These are phyloP conservation scores for Trichocomaceae sp. DNA, from an alignment of 2,329 filamentous ascomycete species.

Conservation along the genomic window DNA sequence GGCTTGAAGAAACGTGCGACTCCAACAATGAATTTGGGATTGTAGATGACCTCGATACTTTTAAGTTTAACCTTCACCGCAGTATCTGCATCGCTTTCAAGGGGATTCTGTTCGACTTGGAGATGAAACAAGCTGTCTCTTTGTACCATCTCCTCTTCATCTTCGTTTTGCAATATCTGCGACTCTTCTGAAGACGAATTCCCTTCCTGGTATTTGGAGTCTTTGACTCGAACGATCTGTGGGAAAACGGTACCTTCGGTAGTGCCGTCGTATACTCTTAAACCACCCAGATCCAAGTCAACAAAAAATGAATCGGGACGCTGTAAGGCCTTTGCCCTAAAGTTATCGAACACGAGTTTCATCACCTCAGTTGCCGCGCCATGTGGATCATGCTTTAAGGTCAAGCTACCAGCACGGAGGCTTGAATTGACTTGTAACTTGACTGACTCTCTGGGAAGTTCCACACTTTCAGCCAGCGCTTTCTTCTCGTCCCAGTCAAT, in stretches of 20 bases:
- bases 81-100: slow-evolving; percentile 87
- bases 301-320: slow-evolving; percentile 84
- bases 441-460: slow-evolving; percentile 81
- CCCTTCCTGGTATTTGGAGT: slow-evolving; percentile 55
- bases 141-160: slow-evolving; percentile 39
- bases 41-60: slow-evolving; percentile 95
- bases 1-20: slow-evolving; percentile 94
- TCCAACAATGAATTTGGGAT: slow-evolving; percentile 84
- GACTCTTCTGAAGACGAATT: slow-evolving; percentile 32
- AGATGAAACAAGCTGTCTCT: slow-evolving; percentile 85
- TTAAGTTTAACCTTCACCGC: slow-evolving; percentile 86
- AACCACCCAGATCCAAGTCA: slow-evolving; percentile 81
- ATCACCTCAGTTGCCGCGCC: slow-evolving; percentile 73
- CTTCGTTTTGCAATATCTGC: slow-evolving; percentile 33
- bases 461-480: slow-evolving; percentile 76
- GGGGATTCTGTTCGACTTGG: slow-evolving; percentile 87
- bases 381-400: slow-evolving; percentile 76
- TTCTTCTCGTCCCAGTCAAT: slow-evolving; percentile 99
- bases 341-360: slow-evolving; percentile 87
- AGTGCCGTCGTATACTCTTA: slow-evolving; percentile 92
- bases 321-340: slow-evolving; percentile 83
- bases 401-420: slow-evolving; percentile 94
- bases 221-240: slow-evolving; percentile 93
- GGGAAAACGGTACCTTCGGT: slow-evolving; percentile 85
- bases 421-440: slow-evolving; percentile 90